Conservation (phyloP, 495 filamentous ascomycete genomes). For the Penicillium parvum region DNA sequence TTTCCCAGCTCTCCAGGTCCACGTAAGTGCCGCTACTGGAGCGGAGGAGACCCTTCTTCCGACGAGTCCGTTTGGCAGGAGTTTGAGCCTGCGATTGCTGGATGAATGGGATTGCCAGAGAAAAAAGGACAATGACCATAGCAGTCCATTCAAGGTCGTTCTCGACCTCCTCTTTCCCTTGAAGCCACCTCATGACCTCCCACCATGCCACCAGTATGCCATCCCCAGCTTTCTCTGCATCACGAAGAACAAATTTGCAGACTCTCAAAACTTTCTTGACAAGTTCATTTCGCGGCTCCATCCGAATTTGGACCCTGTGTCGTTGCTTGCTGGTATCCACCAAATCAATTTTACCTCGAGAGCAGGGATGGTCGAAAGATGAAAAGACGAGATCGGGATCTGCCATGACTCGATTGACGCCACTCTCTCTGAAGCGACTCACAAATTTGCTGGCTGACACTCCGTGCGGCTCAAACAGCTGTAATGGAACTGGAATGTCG, state of each 20-base stretch:
- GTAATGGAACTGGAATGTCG: slow-evolving; percentile 44
- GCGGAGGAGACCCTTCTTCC: slow-evolving; percentile 50
- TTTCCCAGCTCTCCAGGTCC: slow-evolving; percentile 57
- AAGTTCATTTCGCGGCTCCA: slow-evolving; percentile 59
- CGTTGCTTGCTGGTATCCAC: slow-evolving; percentile 54
- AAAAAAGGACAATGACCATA: slow-evolving; percentile 66
- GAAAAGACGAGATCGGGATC: slow-evolving; percentile 42
- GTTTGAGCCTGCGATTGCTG: slow-evolving; percentile 28
- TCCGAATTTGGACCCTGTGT: slow-evolving; percentile 61
- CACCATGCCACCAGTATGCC: slow-evolving; percentile 69
- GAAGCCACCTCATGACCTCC: slow-evolving; percentile 68
- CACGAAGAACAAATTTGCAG: slow-evolving; percentile 58
- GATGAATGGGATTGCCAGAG: slow-evolving; percentile 52
- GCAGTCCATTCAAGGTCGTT: slow-evolving; percentile 74
- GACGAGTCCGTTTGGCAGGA: slow-evolving; percentile 37
- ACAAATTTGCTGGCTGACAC: slow-evolving; percentile 31
- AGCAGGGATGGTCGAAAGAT: slow-evolving; percentile 40
- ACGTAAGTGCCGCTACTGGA: slow-evolving; percentile 57
- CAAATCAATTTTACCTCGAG: slow-evolving; percentile 58
- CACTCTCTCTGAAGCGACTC: slow-evolving; percentile 43
- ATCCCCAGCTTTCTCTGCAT: slow-evolving; percentile 54
- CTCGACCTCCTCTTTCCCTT: slow-evolving; percentile 41
- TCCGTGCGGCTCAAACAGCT: slow-evolving; percentile 41
- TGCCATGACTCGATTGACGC: slow-evolving; percentile 49
- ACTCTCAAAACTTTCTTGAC: slow-evolving; percentile 56